Conservation (phyloP, 163 green algal species). For the Prototheca stagnorum region DNA sequence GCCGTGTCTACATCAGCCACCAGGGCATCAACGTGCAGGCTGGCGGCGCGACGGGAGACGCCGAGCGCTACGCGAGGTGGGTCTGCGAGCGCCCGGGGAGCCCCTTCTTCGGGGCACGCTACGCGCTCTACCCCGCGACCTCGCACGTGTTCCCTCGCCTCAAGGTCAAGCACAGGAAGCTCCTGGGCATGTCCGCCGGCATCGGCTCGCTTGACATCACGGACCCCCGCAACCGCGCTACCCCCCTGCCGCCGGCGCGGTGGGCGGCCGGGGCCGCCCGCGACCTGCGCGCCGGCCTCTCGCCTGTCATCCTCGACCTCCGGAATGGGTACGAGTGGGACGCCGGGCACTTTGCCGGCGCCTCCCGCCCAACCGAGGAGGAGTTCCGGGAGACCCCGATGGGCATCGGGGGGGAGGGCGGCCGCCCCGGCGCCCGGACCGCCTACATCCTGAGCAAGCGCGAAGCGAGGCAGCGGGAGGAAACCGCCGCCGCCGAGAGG, state of each 20-base stretch:
- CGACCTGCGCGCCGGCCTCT: background rate
- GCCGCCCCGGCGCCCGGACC: too few species aligned
- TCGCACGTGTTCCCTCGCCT: slow-evolving; percentile 74
- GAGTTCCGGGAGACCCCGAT: slow-evolving; percentile 74
- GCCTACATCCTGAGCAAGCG: too few species aligned
- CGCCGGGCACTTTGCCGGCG: slow-evolving; percentile 81
- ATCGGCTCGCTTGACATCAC: slow-evolving; percentile 61
- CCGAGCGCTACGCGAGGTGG: slow-evolving; percentile 62
- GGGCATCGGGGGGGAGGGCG: background rate
- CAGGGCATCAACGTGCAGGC: slow-evolving; percentile 94
- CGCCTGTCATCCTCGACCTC: slow-evolving; percentile 78
- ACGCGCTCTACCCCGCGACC: slow-evolving; percentile 24
- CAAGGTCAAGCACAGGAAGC: slow-evolving; percentile 60
- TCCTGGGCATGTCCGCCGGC: slow-evolving; percentile 71
- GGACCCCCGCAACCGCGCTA: slow-evolving; percentile 39
- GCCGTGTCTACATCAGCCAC: slow-evolving; percentile 83
- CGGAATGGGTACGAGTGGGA: slow-evolving; percentile 98
- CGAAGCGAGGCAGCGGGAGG: too few species aligned
- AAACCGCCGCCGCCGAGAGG: too few species aligned
- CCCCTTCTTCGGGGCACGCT: slow-evolving; percentile 31
- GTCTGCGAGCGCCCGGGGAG: slow-evolving; percentile 27
- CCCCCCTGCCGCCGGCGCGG: slow-evolving; percentile 42
- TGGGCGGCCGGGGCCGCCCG: slow-evolving; percentile 41
- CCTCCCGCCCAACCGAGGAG: slow-evolving; percentile 37
- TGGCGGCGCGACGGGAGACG: slow-evolving; percentile 47